Evolutionary conservation across 176 grass and related monocot species (phyloP), one percentile per base, ranked within the genome.

Genomic region (Musa beccarii): DNA sequence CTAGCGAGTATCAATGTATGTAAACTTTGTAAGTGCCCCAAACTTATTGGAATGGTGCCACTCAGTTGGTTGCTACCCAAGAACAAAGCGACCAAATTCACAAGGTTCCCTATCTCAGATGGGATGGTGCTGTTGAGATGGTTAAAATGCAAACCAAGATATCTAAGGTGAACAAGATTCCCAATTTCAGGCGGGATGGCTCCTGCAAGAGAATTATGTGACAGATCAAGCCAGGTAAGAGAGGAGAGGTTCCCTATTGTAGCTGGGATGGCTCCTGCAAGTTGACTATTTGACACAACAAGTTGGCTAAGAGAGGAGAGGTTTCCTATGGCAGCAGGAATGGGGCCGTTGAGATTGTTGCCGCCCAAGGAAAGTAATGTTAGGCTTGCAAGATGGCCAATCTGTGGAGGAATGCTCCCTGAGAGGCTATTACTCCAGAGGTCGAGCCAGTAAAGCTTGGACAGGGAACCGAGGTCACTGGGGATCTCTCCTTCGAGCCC

Each of bases 181-280:
- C 70, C 70, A 51, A 72, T 51, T 11, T n/a, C 50, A 11, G 21
- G 23, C 20, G 72, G 72, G 9, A 75, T 55, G 23, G 13, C 2
- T 20, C 54, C 21, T 55, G 10, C 16, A 21, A 75, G 53, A 15
- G 5, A 15, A 11, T 75, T 75, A 9, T n/a, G 0, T 3, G 24
- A 17, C 8, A 75, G 34, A 43, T 43, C 22, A 22, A 66, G 63
- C n/a, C 9, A 1, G 10, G 10, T 23, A 26, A 69, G 66, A 50
- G 66, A 69, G 28, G 2, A 7, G 28, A 69, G 66, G 66, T 69
- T 53, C 13, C 25, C 15, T 2, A 68, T 16, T 24, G 50, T 54
- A 75, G 34, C 29, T 20, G 79, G 79, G 16, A 81, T 81, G 21
- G 14, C 8, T 52, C 79, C 79, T 14, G 34, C 8, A n/a, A 81